Base-by-base conservation (phyloP, 139 green algal species). In the Pleodorina starrii region DNA sequence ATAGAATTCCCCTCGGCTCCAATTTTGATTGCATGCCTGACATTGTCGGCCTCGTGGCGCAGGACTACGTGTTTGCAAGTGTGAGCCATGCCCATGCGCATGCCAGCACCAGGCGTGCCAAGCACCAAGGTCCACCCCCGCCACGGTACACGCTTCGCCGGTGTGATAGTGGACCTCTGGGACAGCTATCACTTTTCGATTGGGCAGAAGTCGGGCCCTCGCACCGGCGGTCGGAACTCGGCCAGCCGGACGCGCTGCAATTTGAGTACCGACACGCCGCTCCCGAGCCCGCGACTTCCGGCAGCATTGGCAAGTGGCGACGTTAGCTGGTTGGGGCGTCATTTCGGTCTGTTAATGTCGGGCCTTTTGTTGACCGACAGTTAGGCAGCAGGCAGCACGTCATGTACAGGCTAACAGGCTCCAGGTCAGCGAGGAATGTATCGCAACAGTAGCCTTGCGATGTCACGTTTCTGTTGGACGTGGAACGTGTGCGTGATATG, bases 51-150 rank as follows among this genome's bases (percentile, higher is more conserved):
- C n/a, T 40, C 9, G 19, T 54, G 72, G 7, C 35, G 40, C 48
- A 84, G 76, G 76, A 84, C 17, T 84, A 71, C 21, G 76, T 84
- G 5, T 84, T 84, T 35, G 72, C 72, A 14, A 80, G 72, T 14
- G 42, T 80, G 21, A 80, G n/a, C n/a, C n/a, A n/a, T n/a, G n/a
- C n/a, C n/a, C n/a, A n/a, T n/a, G n/a, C 72, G 21, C 57, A 80
- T 16, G 40, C 72, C 23, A 80, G 9, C 40, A 40, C 72, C 25
- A 16, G 40, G 72, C 40, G 42, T 1, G 72, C 29, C 32, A 16
- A 16, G 17, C 40, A 80, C 1, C 5, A 7, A 36, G 43, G 29
- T 59, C 32, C 50, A 32, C 32, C 11, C 32, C 77, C 77, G 38
- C 48, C 50, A 0, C 23, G 36, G 10, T 73, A 69, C 54, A 44